phyloP scores from a whole-genome alignment of 805 yeast genomes.

The Candida takata region DNA sequence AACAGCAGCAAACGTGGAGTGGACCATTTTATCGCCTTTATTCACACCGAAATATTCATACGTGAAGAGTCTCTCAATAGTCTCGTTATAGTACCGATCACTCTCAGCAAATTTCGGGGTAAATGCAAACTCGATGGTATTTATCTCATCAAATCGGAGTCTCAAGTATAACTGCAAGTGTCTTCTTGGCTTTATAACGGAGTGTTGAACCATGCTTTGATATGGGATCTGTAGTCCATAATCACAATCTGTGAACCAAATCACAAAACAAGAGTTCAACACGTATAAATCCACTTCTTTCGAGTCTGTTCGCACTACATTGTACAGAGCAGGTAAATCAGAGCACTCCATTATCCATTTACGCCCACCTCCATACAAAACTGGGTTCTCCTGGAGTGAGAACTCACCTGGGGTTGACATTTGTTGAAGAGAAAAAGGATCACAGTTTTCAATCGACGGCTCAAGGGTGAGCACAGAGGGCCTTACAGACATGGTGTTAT shows the following conservation, averaged over 20 bases:
- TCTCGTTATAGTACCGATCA: slow-evolving; percentile 30
- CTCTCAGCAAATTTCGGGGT: slow-evolving; percentile 29
- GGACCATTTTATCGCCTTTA: slow-evolving; percentile 33
- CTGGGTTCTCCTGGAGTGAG: slow-evolving; percentile 23
- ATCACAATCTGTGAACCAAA: slow-evolving; percentile 32
- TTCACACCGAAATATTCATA: slow-evolving; percentile 32
- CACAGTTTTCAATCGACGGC: slow-evolving; percentile 32
- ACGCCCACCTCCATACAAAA: slow-evolving; percentile 37
- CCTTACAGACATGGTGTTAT: not conserved
- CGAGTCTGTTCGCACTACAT: slow-evolving; percentile 11
- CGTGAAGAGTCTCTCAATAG: slow-evolving; percentile 30
- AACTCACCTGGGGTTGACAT: slow-evolving; percentile 13
- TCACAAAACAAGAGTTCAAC: slow-evolving; percentile 28
- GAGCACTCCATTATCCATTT: slow-evolving; percentile 21
- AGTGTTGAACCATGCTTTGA: slow-evolving; percentile 7
- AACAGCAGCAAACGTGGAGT: slow-evolving; percentile 30
- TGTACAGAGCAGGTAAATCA: slow-evolving; percentile 8
- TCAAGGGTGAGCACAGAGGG: slow-evolving; percentile 4
- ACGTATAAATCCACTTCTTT: slow-evolving; percentile 30
- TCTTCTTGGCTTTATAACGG: slow-evolving; percentile 3
- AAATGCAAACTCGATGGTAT: slow-evolving; percentile 26
- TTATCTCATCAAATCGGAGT: slow-evolving; percentile 1
- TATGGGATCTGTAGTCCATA: slow-evolving; percentile 34
- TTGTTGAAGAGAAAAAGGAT: slow-evolving; percentile 13
- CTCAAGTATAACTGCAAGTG: slow-evolving; percentile 12